These are phyloP conservation scores for Bipolaris cookei DNA, from an alignment of 2,329 filamentous ascomycete species.

Conservation along the genomic window DNA sequence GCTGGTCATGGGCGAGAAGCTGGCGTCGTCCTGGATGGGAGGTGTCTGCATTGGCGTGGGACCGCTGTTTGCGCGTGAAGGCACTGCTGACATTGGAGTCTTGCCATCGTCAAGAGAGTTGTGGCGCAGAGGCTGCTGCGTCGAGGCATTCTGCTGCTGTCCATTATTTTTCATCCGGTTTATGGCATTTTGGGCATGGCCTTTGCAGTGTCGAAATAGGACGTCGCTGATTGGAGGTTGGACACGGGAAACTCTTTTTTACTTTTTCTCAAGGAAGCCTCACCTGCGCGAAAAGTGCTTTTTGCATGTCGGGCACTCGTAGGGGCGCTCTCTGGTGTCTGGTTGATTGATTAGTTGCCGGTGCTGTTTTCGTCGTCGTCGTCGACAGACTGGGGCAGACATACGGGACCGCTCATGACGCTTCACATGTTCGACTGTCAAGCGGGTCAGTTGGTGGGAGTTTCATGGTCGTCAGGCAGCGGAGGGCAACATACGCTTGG, in stretches of 20 bases:
- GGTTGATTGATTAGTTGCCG: not conserved
- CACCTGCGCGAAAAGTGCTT: constrained; percentile 63
- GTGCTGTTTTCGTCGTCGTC: no score
- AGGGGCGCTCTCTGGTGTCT: constrained; percentile 63
- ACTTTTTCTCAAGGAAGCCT: constrained; percentile 14
- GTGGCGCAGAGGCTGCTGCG: constrained; percentile 27
- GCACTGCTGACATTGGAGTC: constrained; percentile 1
- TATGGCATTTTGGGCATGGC: constrained; percentile 53
- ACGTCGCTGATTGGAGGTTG: constrained; percentile 52
- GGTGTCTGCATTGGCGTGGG: constrained; percentile 29
- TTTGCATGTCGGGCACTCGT: constrained; percentile 60
- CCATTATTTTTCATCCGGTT: constrained; percentile 44
- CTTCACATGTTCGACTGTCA: constrained; percentile 57
- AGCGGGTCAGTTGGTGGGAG: constrained; percentile 10
- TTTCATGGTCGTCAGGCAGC: not conserved
- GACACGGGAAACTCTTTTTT: constrained; percentile 18
- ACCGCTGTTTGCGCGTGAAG: constrained; percentile 25
- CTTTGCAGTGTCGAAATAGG: constrained; percentile 59
- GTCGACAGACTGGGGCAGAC: constrained; percentile 24
- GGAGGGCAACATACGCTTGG: constrained; percentile 46
- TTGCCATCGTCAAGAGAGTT: constrained; percentile 27
- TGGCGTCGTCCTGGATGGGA: constrained; percentile 32
- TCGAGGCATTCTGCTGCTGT: constrained; percentile 39
- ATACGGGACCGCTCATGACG: constrained; percentile 62
- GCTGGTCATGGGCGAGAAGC: constrained; percentile 35